Percentiles rank a stretch among this genome's conserved stretches.
Conservation (phyloP, 176 grass and related monocot species). For the Bolboschoenus planiculmis region DNA sequence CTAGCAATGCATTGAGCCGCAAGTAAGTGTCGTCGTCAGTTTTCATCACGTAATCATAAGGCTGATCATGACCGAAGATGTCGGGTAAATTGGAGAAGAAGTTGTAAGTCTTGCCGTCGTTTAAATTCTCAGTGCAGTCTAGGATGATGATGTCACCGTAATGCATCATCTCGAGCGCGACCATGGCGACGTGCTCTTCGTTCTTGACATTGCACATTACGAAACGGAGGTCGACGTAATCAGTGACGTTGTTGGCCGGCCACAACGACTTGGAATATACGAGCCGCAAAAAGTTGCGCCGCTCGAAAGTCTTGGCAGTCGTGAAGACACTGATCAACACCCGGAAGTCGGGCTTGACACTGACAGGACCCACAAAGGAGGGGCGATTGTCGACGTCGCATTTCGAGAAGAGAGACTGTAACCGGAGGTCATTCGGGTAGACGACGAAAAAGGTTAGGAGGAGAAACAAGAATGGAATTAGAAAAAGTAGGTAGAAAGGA, state of each 20-base stretch:
- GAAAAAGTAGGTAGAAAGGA: background rate
- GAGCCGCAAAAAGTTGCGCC: conserved; percentile 47
- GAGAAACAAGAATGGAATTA: background rate
- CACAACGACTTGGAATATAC: conserved; percentile 39
- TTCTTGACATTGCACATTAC: conserved; percentile 71
- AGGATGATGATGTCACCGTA: conserved; percentile 56
- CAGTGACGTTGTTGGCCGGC: background rate
- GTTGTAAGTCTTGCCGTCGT: conserved; percentile 70
- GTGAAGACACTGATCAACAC: conserved; percentile 61
- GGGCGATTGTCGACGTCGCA: background rate
- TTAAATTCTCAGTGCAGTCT: conserved; percentile 65
- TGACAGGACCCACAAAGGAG: background rate
- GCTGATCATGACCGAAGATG: background rate
- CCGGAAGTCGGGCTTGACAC: conserved; percentile 16
- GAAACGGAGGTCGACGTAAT: conserved; percentile 48
- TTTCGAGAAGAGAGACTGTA: background rate
- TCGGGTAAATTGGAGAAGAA: conserved; percentile 47
- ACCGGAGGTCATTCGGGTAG: background rate
- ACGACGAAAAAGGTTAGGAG: background rate
- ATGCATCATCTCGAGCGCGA: conserved; percentile 42
- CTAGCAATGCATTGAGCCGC: conserved; percentile 34
- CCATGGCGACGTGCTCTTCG: conserved; percentile 34
- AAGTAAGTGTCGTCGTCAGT: conserved; percentile 78
- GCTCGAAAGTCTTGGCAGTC: conserved; percentile 35
- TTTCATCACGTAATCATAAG: conserved; percentile 83